These are phyloP conservation scores for Viola pubescens DNA, from an alignment of 441 rosid genomes.

Conservation along the genomic window DNA sequence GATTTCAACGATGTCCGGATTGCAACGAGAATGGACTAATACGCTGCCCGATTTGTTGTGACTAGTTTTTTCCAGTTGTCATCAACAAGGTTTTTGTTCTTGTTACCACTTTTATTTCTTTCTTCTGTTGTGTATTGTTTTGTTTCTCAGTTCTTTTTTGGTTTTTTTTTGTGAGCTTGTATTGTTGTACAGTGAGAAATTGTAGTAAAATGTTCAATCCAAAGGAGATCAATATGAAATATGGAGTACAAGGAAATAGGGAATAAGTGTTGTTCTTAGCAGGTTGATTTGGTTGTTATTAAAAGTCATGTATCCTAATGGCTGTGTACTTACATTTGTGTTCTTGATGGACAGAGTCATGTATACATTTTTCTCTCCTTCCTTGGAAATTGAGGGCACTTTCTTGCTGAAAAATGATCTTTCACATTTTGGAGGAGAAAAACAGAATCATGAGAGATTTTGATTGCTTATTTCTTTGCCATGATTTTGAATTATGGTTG, in stretches of 20 bases:
- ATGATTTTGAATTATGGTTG: not conserved
- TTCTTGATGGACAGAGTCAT: not conserved
- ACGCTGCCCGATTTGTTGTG: constrained; percentile 73
- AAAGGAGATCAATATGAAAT: constrained; percentile 16
- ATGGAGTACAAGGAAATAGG: constrained; percentile 3
- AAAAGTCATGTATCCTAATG: constrained; percentile 12
- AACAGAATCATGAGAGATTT: not conserved
- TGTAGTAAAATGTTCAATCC: constrained; percentile 3
- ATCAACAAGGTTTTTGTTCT: not conserved
- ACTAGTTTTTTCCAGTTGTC: constrained; percentile 20
- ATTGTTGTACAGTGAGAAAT: constrained; percentile 31
- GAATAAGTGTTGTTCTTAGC: constrained; percentile 7
- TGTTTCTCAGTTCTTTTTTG: not conserved
- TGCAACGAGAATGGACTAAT: constrained; percentile 92
- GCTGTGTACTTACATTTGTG: constrained; percentile 7
- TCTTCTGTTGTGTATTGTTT: constrained; percentile 6
- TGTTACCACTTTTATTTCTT: no score
- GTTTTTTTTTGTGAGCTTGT: constrained; percentile 11
- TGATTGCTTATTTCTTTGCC: not conserved
- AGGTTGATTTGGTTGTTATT: not conserved
- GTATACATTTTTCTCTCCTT: not conserved
- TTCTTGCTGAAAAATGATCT: not conserved
- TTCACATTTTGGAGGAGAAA: not conserved
- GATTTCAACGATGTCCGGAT: constrained; percentile 79
- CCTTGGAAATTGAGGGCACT: not conserved